A percentile compares a stretch with the other conserved stretches of the same genome.
These are phyloP conservation scores for Spiraea crenata DNA, from an alignment of 331 rosid species.

Conservation along the genomic window DNA sequence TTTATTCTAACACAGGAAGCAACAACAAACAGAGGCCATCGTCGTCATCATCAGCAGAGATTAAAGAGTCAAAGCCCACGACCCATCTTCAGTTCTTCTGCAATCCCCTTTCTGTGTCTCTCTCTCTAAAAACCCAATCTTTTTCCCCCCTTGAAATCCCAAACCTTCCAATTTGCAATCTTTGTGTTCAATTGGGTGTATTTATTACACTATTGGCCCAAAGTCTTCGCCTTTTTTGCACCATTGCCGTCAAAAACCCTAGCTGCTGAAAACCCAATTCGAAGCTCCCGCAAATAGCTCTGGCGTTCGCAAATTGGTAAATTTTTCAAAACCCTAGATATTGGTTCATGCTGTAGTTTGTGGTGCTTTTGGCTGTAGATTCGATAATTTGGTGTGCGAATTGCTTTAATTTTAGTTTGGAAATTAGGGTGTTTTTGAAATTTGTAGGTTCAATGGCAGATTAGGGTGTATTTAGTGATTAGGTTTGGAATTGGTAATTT, in stretches of 20 bases:
- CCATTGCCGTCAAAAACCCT: slow-evolving; percentile 57
- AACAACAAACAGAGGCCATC: slow-evolving; percentile 54
- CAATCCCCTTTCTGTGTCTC: slow-evolving; percentile 1
- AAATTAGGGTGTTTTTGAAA: slow-evolving; percentile 29
- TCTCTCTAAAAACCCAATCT: slow-evolving; percentile 21
- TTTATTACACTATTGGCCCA: slow-evolving; percentile 21
- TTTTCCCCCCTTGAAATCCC: slow-evolving; percentile 9
- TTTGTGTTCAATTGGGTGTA: too few relatives aligned
- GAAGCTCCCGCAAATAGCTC: slow-evolving; percentile 17
- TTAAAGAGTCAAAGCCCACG: slow-evolving; percentile 64
- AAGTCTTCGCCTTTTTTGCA: slow-evolving; percentile 18
- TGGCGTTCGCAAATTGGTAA: slow-evolving; percentile 32
- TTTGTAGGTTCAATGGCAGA: slow-evolving; percentile 27
- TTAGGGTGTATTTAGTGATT: slow-evolving; percentile 19
- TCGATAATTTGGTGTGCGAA: slow-evolving; percentile 34
- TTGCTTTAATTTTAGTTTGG: slow-evolving; percentile 29
- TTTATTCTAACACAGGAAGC: slow-evolving; percentile 30
- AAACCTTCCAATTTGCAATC: not conserved
- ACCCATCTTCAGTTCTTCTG: slow-evolving; percentile 35
- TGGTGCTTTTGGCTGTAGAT: slow-evolving; percentile 46
- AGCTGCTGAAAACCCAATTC: slow-evolving; percentile 34
- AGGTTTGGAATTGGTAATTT: slow-evolving; percentile 24
- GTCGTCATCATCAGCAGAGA: slow-evolving; percentile 52
- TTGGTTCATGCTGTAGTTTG: slow-evolving; percentile 48
- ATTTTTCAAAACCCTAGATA: slow-evolving; percentile 73